A percentile compares a stretch with the other conserved stretches of the same genome.
phyloP scores from a whole-genome alignment of 2,329 filamentous ascomycete genomes.

The Teratosphaeria nubilosa region DNA sequence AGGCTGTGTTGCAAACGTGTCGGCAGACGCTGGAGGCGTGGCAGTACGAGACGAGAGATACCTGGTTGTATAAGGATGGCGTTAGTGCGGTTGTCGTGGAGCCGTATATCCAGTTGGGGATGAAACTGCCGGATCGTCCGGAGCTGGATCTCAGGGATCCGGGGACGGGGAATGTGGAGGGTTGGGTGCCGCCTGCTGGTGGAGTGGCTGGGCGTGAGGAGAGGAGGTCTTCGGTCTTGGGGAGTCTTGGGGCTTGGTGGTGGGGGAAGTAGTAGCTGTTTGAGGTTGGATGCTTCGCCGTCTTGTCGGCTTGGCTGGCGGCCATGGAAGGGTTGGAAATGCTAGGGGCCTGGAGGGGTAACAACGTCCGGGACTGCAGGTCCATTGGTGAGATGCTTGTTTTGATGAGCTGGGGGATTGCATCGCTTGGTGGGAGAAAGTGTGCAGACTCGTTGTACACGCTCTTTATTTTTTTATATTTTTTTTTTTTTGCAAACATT shows the following conservation, averaged over 20 bases:
- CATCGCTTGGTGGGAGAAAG: too few relatives aligned
- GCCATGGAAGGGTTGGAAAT: too few relatives aligned
- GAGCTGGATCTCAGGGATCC: conserved; percentile 12
- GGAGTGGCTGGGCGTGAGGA: neutral
- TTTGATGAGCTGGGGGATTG: too few relatives aligned
- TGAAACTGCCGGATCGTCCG: conserved; percentile 15
- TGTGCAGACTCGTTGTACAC: too few relatives aligned
- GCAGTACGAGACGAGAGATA: conserved; percentile 26
- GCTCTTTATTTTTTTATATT: too few relatives aligned
- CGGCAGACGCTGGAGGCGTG: conserved; percentile 25
- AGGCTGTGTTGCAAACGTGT: conserved; percentile 24
- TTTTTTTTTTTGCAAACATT: too few relatives aligned
- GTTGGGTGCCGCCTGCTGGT: neutral
- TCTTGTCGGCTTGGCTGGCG: too few relatives aligned
- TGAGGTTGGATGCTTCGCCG: neutral
- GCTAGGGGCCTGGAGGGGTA: too few relatives aligned
- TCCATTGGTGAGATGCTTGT: too few relatives aligned
- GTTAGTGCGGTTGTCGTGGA: conserved; percentile 9
- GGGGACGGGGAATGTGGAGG: neutral
- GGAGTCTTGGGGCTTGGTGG: neutral
- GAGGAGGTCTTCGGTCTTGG: neutral
- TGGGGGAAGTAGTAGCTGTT: neutral
- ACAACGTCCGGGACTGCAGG: too few relatives aligned
- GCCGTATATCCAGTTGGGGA: conserved; percentile 11
- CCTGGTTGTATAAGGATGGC: conserved; percentile 25